Evolutionary conservation across 805 yeast genomes (phyloP).

Genomic region (Myxozyma lipomycoides): DNA sequence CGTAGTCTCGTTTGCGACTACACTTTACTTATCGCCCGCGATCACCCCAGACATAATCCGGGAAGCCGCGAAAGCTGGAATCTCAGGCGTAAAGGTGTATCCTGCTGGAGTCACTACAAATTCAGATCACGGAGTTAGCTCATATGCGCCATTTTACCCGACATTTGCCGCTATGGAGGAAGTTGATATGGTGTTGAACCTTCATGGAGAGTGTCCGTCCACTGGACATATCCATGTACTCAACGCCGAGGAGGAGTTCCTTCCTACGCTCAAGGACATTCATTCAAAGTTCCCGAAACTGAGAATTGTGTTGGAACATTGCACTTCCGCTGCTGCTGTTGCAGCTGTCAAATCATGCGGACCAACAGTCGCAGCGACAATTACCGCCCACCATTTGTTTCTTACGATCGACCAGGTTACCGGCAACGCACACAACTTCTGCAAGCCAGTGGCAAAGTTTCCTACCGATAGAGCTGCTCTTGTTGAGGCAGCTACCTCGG

Average conservation of each 20-base stretch:
- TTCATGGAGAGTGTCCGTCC: slow-evolving; percentile 95
- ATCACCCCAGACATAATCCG: slow-evolving; percentile 82
- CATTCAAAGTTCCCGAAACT: slow-evolving; percentile 80
- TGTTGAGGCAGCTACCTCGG: slow-evolving; percentile 83
- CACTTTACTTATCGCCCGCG: slow-evolving; percentile 72
- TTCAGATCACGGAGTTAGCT: slow-evolving; percentile 85
- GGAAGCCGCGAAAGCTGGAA: slow-evolving; percentile 65
- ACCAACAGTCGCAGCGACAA: slow-evolving; percentile 78
- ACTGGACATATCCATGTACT: slow-evolving; percentile 75
- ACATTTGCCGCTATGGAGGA: slow-evolving; percentile 84
- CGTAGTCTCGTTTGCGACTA: slow-evolving; percentile 83
- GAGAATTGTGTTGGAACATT: slow-evolving; percentile 86
- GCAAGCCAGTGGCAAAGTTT: slow-evolving; percentile 96
- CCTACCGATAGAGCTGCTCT: slow-evolving; percentile 80
- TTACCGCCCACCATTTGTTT: slow-evolving; percentile 91
- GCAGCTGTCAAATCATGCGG: slow-evolving; percentile 71
- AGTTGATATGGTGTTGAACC: slow-evolving; percentile 69
- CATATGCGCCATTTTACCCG: slow-evolving; percentile 83
- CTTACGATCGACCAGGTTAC: slow-evolving; percentile 94
- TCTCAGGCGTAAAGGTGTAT: slow-evolving; percentile 88
- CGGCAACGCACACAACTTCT: slow-evolving; percentile 88
- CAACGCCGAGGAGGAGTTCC: slow-evolving; percentile 88
- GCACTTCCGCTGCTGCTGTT: slow-evolving; percentile 87
- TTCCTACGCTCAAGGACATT: slow-evolving; percentile 80
- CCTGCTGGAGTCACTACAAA: slow-evolving; percentile 99